Evolutionary conservation across 345 rosid species (phyloP).

Genomic region (Eucalyptus coolabah): DNA sequence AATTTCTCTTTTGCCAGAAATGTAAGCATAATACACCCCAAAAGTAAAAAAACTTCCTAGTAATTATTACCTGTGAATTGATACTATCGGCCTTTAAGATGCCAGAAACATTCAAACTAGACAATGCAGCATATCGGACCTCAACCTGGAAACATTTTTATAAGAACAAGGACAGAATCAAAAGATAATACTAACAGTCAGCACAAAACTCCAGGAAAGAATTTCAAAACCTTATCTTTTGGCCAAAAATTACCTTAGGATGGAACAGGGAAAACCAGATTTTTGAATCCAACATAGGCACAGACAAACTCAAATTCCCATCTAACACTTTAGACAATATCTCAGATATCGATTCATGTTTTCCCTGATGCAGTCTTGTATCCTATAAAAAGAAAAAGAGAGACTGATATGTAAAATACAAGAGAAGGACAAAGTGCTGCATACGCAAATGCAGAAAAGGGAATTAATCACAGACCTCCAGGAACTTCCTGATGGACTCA

Average conservation of each 20-base stretch:
- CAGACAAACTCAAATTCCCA: constrained; percentile 35
- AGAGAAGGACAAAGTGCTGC: background rate
- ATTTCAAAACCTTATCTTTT: background rate
- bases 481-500: constrained; percentile 35
- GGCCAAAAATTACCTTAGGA: constrained; percentile 50
- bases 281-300: constrained; percentile 48
- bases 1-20: background rate
- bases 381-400: constrained; percentile 19
- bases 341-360: constrained; percentile 36
- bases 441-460: background rate
- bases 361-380: constrained; percentile 28
- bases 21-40: background rate
- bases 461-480: constrained; percentile 37
- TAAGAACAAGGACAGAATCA: background rate
- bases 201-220: background rate
- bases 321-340: constrained; percentile 48
- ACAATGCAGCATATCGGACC: constrained; percentile 59
- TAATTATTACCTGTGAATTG: constrained; percentile 49
- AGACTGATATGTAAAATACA: background rate
- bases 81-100: constrained; percentile 24
- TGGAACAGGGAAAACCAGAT: constrained; percentile 81
- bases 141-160: constrained; percentile 41
- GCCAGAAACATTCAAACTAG: constrained; percentile 36
- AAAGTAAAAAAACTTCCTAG: background rate
- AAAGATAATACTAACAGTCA: background rate